phyloP scores from a whole-genome alignment of 768 basidiomycete species.

The Boletus rubropictus region DNA sequence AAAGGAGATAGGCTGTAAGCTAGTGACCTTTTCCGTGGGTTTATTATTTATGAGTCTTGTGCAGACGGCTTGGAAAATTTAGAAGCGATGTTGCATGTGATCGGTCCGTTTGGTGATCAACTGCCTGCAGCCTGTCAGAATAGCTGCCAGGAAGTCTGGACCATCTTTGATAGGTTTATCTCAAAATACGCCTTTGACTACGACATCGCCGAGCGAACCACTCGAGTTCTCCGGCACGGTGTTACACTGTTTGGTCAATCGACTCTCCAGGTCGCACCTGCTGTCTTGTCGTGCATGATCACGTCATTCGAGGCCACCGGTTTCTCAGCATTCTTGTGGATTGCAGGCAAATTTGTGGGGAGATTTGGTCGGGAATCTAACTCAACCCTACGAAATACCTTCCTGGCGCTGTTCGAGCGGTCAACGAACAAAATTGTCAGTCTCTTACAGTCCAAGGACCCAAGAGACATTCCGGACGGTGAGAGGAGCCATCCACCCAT shows the following conservation, averaged over 20 bases:
- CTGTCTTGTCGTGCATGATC: slow-evolving; percentile 71
- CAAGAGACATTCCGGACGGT: slow-evolving; percentile 87
- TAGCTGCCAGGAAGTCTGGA: slow-evolving; percentile 78
- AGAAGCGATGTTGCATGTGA: slow-evolving; percentile 83
- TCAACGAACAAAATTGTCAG: slow-evolving; percentile 66
- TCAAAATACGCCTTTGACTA: slow-evolving; percentile 71
- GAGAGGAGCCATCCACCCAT: slow-evolving; percentile 26
- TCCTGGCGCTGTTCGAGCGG: slow-evolving; percentile 65
- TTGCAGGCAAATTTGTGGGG: slow-evolving; percentile 79
- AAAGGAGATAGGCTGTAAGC: slow-evolving; percentile 60
- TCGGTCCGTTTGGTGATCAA: slow-evolving; percentile 76
- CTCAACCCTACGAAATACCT: slow-evolving; percentile 46
- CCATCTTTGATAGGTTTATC: slow-evolving; percentile 75
- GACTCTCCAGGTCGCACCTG: slow-evolving; percentile 60
- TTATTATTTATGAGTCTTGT: slow-evolving; percentile 8
- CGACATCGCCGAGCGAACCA: slow-evolving; percentile 75
- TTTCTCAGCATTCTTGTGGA: slow-evolving; percentile 88
- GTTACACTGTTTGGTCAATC: slow-evolving; percentile 72
- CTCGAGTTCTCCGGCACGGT: slow-evolving; percentile 79
- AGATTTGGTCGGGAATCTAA: slow-evolving; percentile 69
- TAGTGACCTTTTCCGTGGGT: background rate
- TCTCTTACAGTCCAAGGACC: slow-evolving; percentile 60
- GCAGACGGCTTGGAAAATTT: slow-evolving; percentile 86
- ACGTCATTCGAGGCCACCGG: slow-evolving; percentile 74
- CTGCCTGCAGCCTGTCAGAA: slow-evolving; percentile 75